Evolutionary conservation across 2,329 filamentous ascomycete genomes (phyloP), one percentile per base, ranked within the genome.

Genomic region (Sphaerulina populicola): DNA sequence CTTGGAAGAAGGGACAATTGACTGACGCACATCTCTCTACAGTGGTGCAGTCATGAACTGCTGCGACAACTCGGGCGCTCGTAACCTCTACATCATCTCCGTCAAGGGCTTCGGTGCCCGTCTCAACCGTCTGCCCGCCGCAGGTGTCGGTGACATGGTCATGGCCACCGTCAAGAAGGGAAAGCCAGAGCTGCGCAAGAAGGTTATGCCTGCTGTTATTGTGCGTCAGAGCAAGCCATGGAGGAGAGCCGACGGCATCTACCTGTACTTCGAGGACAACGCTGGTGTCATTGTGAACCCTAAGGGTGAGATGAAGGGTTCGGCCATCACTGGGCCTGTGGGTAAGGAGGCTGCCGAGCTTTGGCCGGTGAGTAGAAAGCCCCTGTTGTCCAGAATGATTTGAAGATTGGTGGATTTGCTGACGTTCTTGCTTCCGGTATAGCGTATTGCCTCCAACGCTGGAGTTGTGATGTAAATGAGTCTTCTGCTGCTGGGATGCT

Each of bases 101-200:
- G 91, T 98, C 78, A 95, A 94, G 83, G 91, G 91, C 77, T 89
- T 93, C 72, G 91, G 91, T 80, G 91, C 91, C 66, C 89, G 91
- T 67, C 85, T 97, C 68, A 97, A 97, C 85, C 84, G 91, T 74
- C 83, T 98, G 71, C 91, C 91, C 66, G 91, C 93, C 69, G 93
- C 87, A 66, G 93, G 93, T 82, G 91, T 96, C 68, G 93, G 93
- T 70, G 93, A 97, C 81, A 97, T 97, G 93, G 93, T 97, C 73
- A 97, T 98, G 90, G 91, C 91, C 64, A 97, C 93, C 65, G 93
- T 97, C 79, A 97, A 98, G 88, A 97, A 98, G 88, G 93, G 94
- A 79, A 98, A 98, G 88, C 94, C 94, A 62, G 94, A 98, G 79
- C 81, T 98, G 72, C 83, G 94, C 77, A 98, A 98, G 88, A 98